Conservation (phyloP, 2,329 filamentous ascomycete genomes). For the Verticillium nubilum region DNA sequence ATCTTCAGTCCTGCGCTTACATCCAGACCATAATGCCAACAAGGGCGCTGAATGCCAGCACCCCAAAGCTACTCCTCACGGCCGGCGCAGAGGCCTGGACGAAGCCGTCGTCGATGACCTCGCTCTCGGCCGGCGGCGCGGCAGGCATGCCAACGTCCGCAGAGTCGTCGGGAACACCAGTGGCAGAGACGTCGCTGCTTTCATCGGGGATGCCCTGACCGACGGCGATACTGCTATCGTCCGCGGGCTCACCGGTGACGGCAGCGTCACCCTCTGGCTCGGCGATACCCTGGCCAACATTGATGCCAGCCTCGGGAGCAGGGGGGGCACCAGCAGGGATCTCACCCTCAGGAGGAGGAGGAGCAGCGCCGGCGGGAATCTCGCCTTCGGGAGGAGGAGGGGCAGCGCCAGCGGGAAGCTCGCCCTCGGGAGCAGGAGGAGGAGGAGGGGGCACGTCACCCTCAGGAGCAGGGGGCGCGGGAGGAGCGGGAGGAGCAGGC, state of each 20-base stretch:
- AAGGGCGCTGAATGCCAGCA: not conserved
- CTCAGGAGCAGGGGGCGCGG: not conserved
- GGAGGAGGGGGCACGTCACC: not conserved
- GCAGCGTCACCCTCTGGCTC: not conserved
- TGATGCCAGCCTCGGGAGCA: not conserved
- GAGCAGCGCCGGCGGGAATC: slow-evolving; percentile 1
- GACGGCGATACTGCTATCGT: not conserved
- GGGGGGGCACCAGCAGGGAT: not conserved
- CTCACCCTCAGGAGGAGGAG: not conserved
- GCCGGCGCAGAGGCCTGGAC: not conserved
- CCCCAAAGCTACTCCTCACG: not conserved
- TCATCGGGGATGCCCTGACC: not conserved
- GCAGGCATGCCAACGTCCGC: not conserved
- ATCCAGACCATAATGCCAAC: not conserved
- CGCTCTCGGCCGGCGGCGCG: not conserved
- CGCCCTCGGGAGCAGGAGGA: not conserved
- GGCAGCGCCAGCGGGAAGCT: not conserved
- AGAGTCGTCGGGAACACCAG: not conserved
- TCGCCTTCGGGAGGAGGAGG: not conserved
- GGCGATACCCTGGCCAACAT: not conserved
- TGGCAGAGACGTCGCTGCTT: not conserved
- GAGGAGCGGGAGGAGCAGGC: not conserved
- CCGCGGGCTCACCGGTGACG: not conserved
- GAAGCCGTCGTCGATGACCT: not conserved
- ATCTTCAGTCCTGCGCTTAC: no score